Evolutionary conservation across 2,329 filamentous ascomycete species (phyloP).

Genomic region (Ilyonectria sp.): DNA sequence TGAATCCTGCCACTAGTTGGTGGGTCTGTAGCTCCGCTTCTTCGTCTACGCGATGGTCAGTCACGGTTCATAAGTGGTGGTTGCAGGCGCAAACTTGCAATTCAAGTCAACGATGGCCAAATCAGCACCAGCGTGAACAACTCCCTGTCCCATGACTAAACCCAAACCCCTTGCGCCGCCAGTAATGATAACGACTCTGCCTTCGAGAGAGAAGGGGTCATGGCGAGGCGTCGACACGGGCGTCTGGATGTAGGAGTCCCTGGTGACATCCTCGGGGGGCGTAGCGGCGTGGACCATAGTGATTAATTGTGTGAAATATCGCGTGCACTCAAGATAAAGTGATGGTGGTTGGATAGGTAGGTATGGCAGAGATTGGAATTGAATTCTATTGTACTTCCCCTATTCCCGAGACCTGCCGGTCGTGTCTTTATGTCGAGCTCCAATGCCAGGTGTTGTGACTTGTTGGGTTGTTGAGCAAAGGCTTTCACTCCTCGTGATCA

Average conservation of each 20-base stretch:
- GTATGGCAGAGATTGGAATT: neutral
- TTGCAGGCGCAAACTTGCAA: conserved; percentile 67
- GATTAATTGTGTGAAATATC: neutral
- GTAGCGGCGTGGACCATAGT: neutral
- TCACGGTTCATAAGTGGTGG: neutral
- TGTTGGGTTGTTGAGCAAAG: neutral
- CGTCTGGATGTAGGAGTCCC: neutral
- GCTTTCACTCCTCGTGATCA: neutral
- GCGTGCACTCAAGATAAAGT: neutral
- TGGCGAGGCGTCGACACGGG: neutral
- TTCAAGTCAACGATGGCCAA: conserved; percentile 95
- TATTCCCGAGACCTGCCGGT: neutral
- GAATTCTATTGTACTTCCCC: neutral
- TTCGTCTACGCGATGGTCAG: conserved; percentile 70
- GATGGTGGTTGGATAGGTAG: neutral
- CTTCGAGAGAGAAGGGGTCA: conserved; percentile 71
- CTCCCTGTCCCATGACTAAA: conserved; percentile 91
- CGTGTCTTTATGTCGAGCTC: neutral
- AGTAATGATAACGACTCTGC: conserved; percentile 86
- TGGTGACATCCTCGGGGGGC: neutral
- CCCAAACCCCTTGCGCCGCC: conserved; percentile 91
- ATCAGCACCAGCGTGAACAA: conserved; percentile 89
- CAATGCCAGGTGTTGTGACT: neutral
- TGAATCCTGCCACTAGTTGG: conserved; percentile 81
- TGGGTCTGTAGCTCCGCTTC: conserved; percentile 84